phyloP scores from a whole-genome alignment of 371 early-diverging fungal genomes.

The Mucor plumbeus region DNA sequence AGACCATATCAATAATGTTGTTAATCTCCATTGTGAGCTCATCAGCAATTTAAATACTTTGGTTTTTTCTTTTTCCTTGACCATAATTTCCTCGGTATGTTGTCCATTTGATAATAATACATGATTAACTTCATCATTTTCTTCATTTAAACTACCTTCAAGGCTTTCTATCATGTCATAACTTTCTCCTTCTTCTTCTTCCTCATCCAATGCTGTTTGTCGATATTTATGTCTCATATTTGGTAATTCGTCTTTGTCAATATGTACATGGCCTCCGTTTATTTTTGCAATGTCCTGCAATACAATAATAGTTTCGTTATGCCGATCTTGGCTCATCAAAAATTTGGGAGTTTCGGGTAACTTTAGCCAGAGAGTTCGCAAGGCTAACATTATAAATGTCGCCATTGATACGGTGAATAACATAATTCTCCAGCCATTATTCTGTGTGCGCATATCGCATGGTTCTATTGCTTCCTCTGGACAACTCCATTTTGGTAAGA shows the following conservation, averaged over 20 bases:
- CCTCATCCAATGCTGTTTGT: neutral
- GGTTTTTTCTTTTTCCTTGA: constrained; percentile 6
- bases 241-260: constrained; percentile 38
- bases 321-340: constrained; percentile 68
- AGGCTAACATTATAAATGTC: constrained; percentile 73
- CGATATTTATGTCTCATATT: neutral
- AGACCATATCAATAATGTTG: constrained; percentile 75
- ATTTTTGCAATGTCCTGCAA: constrained; percentile 74
- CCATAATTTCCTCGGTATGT: neutral
- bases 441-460: constrained; percentile 62
- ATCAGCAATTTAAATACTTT: constrained; percentile 45
- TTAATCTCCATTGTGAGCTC: constrained; percentile 55
- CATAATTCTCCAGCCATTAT: constrained; percentile 82
- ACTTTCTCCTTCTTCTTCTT: constrained; percentile 12
- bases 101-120: constrained; percentile 10
- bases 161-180: neutral
- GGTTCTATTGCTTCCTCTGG: constrained; percentile 48
- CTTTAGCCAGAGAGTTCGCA: constrained; percentile 67
- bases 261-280: constrained; percentile 60
- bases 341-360: constrained; percentile 85
- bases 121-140: constrained; percentile 3
- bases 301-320: constrained; percentile 76
- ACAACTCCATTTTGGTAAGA: constrained; percentile 74
- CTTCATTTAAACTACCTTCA: neutral
- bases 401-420: constrained; percentile 59